These are phyloP conservation scores for Ophiostoma novo-ulmi DNA, from an alignment of 2,329 filamentous ascomycete species.

Conservation along the genomic window DNA sequence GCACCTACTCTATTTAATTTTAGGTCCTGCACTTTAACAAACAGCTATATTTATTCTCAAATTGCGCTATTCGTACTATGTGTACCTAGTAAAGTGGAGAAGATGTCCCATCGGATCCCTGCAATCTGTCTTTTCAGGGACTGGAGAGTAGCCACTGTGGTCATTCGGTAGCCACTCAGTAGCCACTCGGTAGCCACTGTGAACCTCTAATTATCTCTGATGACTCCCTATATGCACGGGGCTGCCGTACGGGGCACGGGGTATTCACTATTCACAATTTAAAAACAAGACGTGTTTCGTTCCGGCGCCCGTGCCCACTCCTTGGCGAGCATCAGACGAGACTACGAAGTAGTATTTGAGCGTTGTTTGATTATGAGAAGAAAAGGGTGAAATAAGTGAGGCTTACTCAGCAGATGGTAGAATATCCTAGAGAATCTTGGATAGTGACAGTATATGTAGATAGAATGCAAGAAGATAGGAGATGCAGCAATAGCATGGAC, in stretches of 20 bases:
- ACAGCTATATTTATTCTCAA: background rate
- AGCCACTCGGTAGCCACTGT: background rate
- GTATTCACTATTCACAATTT: constrained; percentile 4
- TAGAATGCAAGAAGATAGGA: background rate
- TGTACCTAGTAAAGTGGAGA: background rate
- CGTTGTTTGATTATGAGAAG: background rate
- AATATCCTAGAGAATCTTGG: background rate
- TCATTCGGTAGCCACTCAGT: background rate
- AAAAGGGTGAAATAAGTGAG: no score
- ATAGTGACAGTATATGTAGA: background rate
- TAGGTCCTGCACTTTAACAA: background rate
- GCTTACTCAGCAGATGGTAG: no score
- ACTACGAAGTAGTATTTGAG: background rate
- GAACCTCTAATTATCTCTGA: background rate
- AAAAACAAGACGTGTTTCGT: constrained; percentile 9
- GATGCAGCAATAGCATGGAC: background rate
- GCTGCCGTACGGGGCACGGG: background rate
- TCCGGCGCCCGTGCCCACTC: background rate
- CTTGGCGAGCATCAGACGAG: background rate
- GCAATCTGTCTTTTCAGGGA: constrained; percentile 13
- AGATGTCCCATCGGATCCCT: background rate
- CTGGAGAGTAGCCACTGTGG: background rate
- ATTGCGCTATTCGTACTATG: background rate
- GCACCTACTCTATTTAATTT: constrained; percentile 9
- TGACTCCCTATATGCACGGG: background rate